Evolutionary conservation across 2,329 filamentous ascomycete genomes (phyloP).

Genomic region (Parascedosporium putredinis): DNA sequence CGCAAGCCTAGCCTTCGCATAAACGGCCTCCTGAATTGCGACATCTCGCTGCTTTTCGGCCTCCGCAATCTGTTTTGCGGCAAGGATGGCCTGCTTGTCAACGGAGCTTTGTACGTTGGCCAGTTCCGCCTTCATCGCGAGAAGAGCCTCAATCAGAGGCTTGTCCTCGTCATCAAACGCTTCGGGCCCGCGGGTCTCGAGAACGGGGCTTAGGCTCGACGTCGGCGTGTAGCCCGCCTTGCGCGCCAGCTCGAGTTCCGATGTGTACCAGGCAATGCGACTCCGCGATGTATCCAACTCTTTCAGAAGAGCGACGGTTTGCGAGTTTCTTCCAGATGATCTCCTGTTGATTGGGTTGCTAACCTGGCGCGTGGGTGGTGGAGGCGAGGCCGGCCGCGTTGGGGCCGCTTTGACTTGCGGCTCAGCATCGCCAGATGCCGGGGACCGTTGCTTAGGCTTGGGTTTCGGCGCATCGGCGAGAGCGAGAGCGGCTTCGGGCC

Average conservation of each 20-base stretch:
- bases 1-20: conserved; percentile 85
- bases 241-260: conserved; percentile 81
- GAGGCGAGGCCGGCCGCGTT: conserved; percentile 43
- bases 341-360: conserved; percentile 50
- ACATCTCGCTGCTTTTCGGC: conserved; percentile 90
- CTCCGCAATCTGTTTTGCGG: conserved; percentile 83
- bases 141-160: conserved; percentile 79
- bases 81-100: conserved; percentile 75
- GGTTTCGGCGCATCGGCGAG: conserved; percentile 30
- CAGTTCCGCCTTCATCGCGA: conserved; percentile 84
- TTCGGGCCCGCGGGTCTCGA: conserved; percentile 69
- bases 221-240: conserved; percentile 80
- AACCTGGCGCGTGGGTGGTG: conserved; percentile 44
- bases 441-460: conserved; percentile 29
- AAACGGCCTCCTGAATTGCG: conserved; percentile 89
- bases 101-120: conserved; percentile 83
- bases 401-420: conserved; percentile 31
- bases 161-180: conserved; percentile 86
- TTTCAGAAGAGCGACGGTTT: conserved; percentile 67
- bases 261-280: conserved; percentile 93
- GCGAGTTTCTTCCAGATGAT: conserved; percentile 50
- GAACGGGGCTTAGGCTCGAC: conserved; percentile 55
- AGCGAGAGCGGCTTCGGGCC: conserved; percentile 26
- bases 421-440: conserved; percentile 62
- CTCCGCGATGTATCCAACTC: conserved; percentile 79